Conservation (phyloP, 83 land plant species). For the Isoetes engelmannii region DNA sequence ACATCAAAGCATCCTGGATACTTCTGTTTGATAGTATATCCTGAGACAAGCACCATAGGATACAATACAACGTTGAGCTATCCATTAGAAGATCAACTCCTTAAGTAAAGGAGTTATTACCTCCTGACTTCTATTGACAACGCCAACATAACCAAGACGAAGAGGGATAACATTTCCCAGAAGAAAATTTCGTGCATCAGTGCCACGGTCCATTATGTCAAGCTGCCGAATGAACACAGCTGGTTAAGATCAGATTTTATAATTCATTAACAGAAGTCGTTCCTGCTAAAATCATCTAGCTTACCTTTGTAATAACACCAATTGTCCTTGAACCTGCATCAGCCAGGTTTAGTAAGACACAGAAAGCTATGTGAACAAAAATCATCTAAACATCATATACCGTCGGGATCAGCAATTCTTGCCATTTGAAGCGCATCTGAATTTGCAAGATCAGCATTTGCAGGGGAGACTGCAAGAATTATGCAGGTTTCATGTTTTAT, state of each 20-base stretch:
- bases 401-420: slow-evolving; percentile 85
- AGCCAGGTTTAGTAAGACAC: not conserved
- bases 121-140: slow-evolving; percentile 98
- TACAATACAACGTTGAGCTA: not conserved
- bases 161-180: slow-evolving; percentile 86
- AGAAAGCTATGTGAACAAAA: not conserved
- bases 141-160: slow-evolving; percentile 88
- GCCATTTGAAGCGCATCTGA: slow-evolving; percentile 98
- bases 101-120: slow-evolving; percentile 26
- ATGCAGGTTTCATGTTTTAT: slow-evolving; percentile 77
- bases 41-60: slow-evolving; percentile 23
- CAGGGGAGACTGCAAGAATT: slow-evolving; percentile 95
- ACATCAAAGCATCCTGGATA: slow-evolving; percentile 70
- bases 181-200: slow-evolving; percentile 85
- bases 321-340: slow-evolving; percentile 77
- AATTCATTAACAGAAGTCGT: not conserved
- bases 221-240: slow-evolving; percentile 39
- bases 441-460: slow-evolving; percentile 89
- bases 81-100: not conserved
- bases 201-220: slow-evolving; percentile 96
- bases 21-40: slow-evolving; percentile 63
- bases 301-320: slow-evolving; percentile 91
- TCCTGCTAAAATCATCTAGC: not conserved
- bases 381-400: slow-evolving; percentile 46
- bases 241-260: not conserved